These are phyloP conservation scores for Colletotrichum horii DNA, from an alignment of 2,329 filamentous ascomycete genomes.

Conservation along the genomic window DNA sequence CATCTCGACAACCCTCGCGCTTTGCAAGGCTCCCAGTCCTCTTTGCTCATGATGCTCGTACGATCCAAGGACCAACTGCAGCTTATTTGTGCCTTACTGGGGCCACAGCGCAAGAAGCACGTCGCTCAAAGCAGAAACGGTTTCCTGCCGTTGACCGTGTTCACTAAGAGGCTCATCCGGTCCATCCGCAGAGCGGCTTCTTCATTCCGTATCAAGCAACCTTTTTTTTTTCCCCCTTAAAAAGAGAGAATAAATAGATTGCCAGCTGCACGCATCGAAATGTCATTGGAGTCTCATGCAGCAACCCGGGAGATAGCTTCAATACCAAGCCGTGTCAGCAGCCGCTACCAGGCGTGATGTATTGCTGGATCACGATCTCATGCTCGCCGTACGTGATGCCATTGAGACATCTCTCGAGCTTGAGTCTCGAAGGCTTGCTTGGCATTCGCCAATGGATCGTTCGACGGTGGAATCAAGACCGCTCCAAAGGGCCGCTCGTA, in stretches of 20 bases:
- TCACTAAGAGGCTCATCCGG: neutral
- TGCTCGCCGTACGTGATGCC: neutral
- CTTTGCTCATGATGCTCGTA: neutral
- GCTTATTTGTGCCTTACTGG: neutral
- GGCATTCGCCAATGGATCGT: neutral
- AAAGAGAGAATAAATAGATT: neutral
- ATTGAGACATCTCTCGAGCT: neutral
- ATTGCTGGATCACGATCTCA: neutral
- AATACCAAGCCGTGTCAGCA: neutral
- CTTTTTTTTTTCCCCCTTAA: too few relatives aligned
- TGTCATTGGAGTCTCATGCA: neutral
- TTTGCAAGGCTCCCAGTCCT: neutral
- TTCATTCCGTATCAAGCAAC: neutral
- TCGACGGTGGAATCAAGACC: neutral
- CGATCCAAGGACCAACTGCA: neutral
- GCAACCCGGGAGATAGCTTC: neutral
- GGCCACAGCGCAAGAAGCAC: neutral
- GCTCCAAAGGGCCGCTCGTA: neutral
- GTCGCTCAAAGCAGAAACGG: neutral
- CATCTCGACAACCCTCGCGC: neutral
- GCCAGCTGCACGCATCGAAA: neutral
- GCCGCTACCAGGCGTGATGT: neutral
- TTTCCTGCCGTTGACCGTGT: neutral
- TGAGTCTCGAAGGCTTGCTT: neutral
- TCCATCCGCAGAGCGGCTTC: neutral